Evolutionary conservation across 2,329 filamentous ascomycete genomes (phyloP), one percentile per base, ranked within the genome.

Genomic region (Septoria linicola): DNA sequence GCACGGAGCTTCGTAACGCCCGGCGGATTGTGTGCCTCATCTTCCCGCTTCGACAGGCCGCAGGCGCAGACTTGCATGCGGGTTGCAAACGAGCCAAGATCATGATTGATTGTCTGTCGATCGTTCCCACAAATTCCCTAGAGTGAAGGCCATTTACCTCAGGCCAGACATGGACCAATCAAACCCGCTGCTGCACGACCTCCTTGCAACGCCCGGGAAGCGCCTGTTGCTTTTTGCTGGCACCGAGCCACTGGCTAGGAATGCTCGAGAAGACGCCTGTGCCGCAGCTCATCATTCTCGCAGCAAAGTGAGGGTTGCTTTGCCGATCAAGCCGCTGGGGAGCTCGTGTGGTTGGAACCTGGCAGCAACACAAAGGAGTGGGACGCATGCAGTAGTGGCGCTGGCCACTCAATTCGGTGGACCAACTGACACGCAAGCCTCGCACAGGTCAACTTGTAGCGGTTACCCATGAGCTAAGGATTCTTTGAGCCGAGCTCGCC

Each of bases 341-440:
- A n/a, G 48, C 37, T 43, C 32, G 46, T 40, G 40, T 39, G 37
- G 43, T 42, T 27, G 25, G 32, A n/a, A n/a, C n/a, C n/a, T n/a
- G n/a, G n/a, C n/a, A n/a, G n/a, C n/a, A n/a, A n/a, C 32, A 37
- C 31, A 46, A 46, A 46, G 32, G 19, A 13, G 13, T 46, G 42
- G 42, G 44, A 47, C 44, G 44, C 44, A 40, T 47, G 44, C 44
- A 39, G 43, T 37, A 41, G 47, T 50, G 47, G 47, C 47, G 41
- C 19, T 21, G 41, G 30, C 45, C 45, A 47, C 37, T 34, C 48
- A 20, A 51, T 41, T 34, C 31, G 41, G 48, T 46, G 53, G 44
- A 48, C 53, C 55, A 34, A 55, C 30, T 51, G 49, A 56, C 41
- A 54, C 57, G 57, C 57, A 56, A 51, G 53, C 53, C 43, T 32